These are phyloP conservation scores for Pythium sukuiense DNA, from an alignment of 352 stramenopile genomes.

Conservation along the genomic window DNA sequence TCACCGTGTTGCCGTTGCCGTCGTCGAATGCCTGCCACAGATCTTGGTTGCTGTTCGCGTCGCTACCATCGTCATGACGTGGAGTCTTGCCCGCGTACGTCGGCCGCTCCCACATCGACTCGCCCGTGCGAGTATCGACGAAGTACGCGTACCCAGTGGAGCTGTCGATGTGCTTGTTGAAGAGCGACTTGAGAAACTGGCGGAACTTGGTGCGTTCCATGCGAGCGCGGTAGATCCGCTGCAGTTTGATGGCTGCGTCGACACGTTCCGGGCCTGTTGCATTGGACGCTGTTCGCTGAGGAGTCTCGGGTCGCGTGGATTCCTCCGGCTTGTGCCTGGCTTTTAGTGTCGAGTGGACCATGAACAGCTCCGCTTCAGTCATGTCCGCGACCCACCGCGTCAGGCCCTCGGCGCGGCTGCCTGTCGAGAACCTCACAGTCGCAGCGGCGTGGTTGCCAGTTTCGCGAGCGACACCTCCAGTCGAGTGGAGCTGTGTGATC, in stretches of 20 bases:
- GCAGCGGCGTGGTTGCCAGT: constrained; percentile 23
- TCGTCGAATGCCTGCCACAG: constrained; percentile 63
- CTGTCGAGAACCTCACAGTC: constrained; percentile 50
- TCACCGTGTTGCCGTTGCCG: constrained; percentile 60
- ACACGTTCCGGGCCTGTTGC: constrained; percentile 64
- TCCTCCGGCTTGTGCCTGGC: constrained; percentile 34
- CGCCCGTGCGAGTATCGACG: constrained; percentile 62
- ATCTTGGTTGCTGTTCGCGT: constrained; percentile 22
- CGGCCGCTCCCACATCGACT: constrained; percentile 56
- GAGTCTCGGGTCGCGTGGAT: constrained; percentile 7
- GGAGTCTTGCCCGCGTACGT: constrained; percentile 20
- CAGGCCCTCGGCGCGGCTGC: constrained; percentile 17
- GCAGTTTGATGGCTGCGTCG: constrained; percentile 56
- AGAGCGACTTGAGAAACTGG: constrained; percentile 50
- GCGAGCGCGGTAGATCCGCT: constrained; percentile 67
- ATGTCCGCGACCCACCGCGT: constrained; percentile 55
- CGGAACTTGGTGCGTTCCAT: constrained; percentile 67
- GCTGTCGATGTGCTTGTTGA: constrained; percentile 52
- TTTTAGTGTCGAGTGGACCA: constrained; percentile 48
- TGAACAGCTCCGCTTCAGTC: constrained; percentile 55
- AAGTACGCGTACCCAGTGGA: constrained; percentile 52
- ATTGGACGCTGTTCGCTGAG: constrained; percentile 48
- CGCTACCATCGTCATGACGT: constrained; percentile 20
- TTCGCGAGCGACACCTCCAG: neutral
- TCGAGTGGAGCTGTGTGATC: constrained; percentile 48